Percentiles rank a stretch among this genome's conserved stretches.
These are phyloP conservation scores for Fusarium tupiense DNA, from an alignment of 2,329 filamentous ascomycete genomes.

Conservation along the genomic window DNA sequence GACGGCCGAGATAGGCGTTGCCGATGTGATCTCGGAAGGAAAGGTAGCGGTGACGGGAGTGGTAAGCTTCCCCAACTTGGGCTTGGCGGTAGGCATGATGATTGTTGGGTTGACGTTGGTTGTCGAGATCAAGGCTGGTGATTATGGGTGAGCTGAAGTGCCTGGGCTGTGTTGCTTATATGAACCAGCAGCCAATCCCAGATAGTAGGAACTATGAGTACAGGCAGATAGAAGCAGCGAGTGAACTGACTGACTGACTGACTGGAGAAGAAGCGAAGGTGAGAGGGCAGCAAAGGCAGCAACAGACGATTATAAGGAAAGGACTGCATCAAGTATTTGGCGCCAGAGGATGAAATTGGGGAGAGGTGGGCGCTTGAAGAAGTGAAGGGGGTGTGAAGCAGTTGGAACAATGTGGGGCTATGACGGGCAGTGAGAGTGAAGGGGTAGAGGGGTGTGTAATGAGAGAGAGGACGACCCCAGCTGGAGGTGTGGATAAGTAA, in stretches of 20 bases:
- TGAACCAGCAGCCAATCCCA: slow-evolving; percentile 40
- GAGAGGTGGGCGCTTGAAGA: slow-evolving; percentile 42
- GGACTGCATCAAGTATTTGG: slow-evolving; percentile 43
- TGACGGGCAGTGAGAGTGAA: slow-evolving; percentile 33
- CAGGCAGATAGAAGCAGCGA: slow-evolving; percentile 41
- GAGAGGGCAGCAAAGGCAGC: slow-evolving; percentile 37
- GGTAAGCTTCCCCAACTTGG: slow-evolving; percentile 69
- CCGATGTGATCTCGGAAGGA: slow-evolving; percentile 68
- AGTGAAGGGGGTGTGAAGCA: slow-evolving; percentile 40
- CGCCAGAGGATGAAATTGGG: slow-evolving; percentile 39
- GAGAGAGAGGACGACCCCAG: slow-evolving; percentile 19
- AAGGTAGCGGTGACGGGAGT: slow-evolving; percentile 72
- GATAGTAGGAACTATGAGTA: slow-evolving; percentile 24
- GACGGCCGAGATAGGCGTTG: slow-evolving; percentile 70
- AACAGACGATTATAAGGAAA: slow-evolving; percentile 43
- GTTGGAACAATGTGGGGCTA: slow-evolving; percentile 36
- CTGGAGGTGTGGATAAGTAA: slow-evolving; percentile 28
- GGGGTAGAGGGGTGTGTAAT: slow-evolving; percentile 34
- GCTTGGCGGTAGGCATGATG: slow-evolving; percentile 64
- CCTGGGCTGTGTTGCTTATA: slow-evolving; percentile 28
- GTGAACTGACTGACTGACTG: slow-evolving; percentile 40
- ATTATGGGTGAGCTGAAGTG: slow-evolving; percentile 23
- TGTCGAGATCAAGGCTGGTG: slow-evolving; percentile 20
- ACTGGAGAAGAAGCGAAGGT: slow-evolving; percentile 38
- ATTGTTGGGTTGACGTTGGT: slow-evolving; percentile 14